phyloP scores from a whole-genome alignment of 306 rosid genomes.

The Rosa multiflora region DNA sequence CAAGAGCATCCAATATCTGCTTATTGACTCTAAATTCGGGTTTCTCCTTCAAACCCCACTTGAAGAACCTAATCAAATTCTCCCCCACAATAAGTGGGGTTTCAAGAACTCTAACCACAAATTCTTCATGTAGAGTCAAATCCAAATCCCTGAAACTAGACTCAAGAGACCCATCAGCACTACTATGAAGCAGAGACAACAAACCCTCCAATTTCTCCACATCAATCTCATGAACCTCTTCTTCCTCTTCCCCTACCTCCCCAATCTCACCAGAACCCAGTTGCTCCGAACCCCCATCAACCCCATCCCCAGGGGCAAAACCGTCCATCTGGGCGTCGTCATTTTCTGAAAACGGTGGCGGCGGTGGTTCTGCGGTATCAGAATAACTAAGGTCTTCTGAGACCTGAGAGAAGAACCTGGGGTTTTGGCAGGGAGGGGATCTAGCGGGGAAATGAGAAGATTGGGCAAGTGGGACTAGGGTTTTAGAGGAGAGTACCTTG shows the following conservation, averaged over 20 bases:
- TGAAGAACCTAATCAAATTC: conserved; percentile 59
- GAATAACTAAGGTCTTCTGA: conserved; percentile 9
- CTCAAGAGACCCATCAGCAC: conserved; percentile 52
- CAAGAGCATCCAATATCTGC: conserved; percentile 50
- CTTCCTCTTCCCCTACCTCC: not conserved
- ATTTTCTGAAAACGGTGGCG: conserved; percentile 8
- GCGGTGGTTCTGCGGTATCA: not conserved
- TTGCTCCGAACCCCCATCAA: not conserved
- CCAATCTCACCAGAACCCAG: not conserved
- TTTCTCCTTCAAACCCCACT: conserved; percentile 59
- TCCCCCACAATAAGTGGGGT: conserved; percentile 46
- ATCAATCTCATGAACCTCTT: conserved; percentile 37
- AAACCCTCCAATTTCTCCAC: conserved; percentile 48
- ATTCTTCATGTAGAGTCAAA: conserved; percentile 43
- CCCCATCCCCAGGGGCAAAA: conserved; percentile 13
- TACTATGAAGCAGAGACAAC: too few species aligned
- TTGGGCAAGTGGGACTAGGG: conserved; percentile 1
- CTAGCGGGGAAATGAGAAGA: conserved; percentile 14
- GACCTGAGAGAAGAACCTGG: conserved; percentile 37
- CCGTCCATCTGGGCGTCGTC: not conserved
- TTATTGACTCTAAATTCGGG: conserved; percentile 40
- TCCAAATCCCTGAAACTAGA: conserved; percentile 44
- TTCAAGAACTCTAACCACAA: conserved; percentile 47
- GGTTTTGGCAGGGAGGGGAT: not conserved
- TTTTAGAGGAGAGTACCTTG: conserved; percentile 24